Evolutionary conservation across 2,329 filamentous ascomycete species (phyloP), one percentile per base, ranked within the genome.

Genomic region (Cladophialophora carrionii): DNA sequence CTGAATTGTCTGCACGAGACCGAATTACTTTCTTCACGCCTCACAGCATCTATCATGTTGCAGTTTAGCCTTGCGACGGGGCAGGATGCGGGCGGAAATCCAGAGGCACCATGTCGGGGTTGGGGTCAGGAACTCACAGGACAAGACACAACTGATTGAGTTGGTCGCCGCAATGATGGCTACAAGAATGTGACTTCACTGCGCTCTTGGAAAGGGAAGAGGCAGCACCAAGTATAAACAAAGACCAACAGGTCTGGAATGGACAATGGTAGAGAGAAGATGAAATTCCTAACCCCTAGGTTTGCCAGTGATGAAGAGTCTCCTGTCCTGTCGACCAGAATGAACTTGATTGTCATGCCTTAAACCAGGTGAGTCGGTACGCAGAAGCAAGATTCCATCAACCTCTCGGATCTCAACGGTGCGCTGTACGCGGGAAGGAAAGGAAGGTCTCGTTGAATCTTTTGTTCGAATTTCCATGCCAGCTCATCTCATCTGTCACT

Each of bases 371-470:
- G 24, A 29, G 48, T 26, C 48, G 14, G 24, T 17, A 51, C 14
- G 22, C 24, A 26, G 22, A 22, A 22, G 20, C 20, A 10, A 43
- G 20, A 29, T 4, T 9, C 20, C 48, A 20, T 5, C 17, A 20
- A 10, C 12, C 48, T 12, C 14, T 5, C 14, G 48, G 20, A 10
- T 12, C 10, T 20, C 48, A 24, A 24, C n/a, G 12, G 48, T 7
- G 48, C 48, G 48, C 48, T 51, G 10, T 26, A 51, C 26, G 24
- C 24, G 48, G 48, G 22, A 51, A 17, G 48, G 48, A 51, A 54
- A 54, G 52, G 8, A 54, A 34, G 29, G 52, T 31, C 29, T 54
- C n/a, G 52, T 32, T 24, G 24, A 54, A 54, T 20, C 17, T 31
- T 54, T 54, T 32, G 26, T 54, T 20, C 17, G 24, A 54, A 17